Conservation (phyloP, 2,329 filamentous ascomycete genomes). For the Dothideomycetes sp. region DNA sequence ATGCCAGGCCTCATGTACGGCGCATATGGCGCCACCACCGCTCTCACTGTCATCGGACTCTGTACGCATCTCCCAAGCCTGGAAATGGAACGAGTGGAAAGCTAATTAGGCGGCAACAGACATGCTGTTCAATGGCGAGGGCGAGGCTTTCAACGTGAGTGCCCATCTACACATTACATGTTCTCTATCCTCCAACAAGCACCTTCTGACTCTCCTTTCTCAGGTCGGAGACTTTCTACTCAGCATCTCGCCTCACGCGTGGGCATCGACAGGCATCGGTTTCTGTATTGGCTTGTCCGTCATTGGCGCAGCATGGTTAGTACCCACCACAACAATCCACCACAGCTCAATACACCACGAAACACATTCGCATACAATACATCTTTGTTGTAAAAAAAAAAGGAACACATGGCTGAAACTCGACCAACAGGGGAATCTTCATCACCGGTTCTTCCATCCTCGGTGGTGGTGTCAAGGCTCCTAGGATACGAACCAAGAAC, state of each 20-base stretch:
- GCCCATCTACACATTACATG: no score
- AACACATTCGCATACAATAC: no score
- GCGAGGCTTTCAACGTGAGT: constrained; percentile 90
- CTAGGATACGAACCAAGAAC: constrained; percentile 98
- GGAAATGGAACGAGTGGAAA: background rate
- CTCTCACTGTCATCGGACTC: constrained; percentile 29
- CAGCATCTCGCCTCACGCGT: constrained; percentile 85
- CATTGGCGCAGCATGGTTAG: constrained; percentile 92
- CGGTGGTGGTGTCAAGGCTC: constrained; percentile 90
- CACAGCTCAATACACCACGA: constrained; percentile 3
- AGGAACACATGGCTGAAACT: no score
- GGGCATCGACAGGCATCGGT: constrained; percentile 82
- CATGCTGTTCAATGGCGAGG: constrained; percentile 96
- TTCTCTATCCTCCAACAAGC: background rate
- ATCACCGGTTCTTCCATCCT: constrained; percentile 97
- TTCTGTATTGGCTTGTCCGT: constrained; percentile 95
- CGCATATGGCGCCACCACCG: constrained; percentile 26
- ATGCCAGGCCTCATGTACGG: constrained; percentile 30
- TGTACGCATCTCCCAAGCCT: constrained; percentile 22
- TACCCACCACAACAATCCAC: constrained; percentile 9
- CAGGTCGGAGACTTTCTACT: constrained; percentile 91
- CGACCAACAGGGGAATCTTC: constrained; percentile 97
- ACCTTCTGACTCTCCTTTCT: background rate
- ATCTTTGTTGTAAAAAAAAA: no score
- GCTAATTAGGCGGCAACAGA: constrained; percentile 51